These are phyloP conservation scores for Schizonepeta tenuifolia DNA, from an alignment of 257 asterid genomes.

Conservation along the genomic window DNA sequence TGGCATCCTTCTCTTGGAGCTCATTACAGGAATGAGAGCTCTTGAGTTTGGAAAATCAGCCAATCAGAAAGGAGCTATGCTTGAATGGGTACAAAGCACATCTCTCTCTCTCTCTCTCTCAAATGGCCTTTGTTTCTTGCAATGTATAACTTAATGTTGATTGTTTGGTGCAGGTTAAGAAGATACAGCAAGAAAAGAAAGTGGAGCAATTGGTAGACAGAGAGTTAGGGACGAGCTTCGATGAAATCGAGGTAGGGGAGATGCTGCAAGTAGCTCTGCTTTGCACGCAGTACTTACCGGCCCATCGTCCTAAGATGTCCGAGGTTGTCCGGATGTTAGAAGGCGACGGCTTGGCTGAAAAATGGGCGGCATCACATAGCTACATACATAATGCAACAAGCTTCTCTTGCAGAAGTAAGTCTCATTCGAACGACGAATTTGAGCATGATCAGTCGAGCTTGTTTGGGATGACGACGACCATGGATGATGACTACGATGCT, in stretches of 20 bases:
- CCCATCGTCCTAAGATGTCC: conserved; percentile 91
- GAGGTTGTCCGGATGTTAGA: conserved; percentile 93
- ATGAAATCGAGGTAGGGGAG: conserved; percentile 79
- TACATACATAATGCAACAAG: conserved; percentile 38
- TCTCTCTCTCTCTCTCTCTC: neutral
- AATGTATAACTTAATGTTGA: neutral
- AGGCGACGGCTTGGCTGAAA: conserved; percentile 94
- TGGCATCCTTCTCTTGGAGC: conserved; percentile 89
- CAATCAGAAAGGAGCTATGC: conserved; percentile 88
- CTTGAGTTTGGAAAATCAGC: conserved; percentile 81
- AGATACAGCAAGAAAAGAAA: conserved; percentile 72
- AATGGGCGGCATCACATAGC: conserved; percentile 92
- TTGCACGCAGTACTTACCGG: conserved; percentile 82
- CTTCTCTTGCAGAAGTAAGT: conserved; percentile 41
- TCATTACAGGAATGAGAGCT: conserved; percentile 93
- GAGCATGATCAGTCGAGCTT: conserved; percentile 61
- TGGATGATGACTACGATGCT: conserved; percentile 85
- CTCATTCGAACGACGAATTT: conserved; percentile 41
- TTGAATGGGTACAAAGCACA: conserved; percentile 70
- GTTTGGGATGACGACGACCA: conserved; percentile 63
- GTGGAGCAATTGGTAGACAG: conserved; percentile 68
- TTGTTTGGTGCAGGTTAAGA: conserved; percentile 63
- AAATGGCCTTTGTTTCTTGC: neutral
- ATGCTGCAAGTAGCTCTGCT: conserved; percentile 97
- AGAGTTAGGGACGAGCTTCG: conserved; percentile 68